Conservation (phyloP, 179 eudicot species). For the Heliamphora pulchella region DNA sequence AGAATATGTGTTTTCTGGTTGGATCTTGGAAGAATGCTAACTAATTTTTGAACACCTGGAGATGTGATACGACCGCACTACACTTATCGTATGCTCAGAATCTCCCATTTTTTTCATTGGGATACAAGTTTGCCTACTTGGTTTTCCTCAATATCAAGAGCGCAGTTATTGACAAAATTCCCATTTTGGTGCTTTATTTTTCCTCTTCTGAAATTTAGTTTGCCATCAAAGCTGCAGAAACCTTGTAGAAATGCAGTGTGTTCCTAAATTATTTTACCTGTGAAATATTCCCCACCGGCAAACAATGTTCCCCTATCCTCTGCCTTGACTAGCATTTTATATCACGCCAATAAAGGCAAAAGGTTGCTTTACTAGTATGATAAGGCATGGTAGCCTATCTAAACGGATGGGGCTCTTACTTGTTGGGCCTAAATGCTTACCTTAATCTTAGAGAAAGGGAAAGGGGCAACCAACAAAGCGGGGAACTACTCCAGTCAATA, state of each 20-base stretch:
- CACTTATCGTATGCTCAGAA: no score
- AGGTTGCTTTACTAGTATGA: no score
- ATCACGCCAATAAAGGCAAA: no score
- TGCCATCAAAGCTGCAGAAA: background rate
- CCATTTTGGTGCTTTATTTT: background rate
- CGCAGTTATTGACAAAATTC: background rate
- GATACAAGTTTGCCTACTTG: background rate
- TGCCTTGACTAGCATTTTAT: no score
- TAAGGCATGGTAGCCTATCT: no score
- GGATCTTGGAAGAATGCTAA: background rate
- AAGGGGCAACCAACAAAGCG: no score
- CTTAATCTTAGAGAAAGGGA: no score
- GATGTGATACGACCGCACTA: background rate
- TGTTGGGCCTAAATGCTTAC: no score
- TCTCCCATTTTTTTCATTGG: background rate
- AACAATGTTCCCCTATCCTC: no score
- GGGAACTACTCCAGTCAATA: no score
- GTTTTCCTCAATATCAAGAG: constrained; percentile 1
- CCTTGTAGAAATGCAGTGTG: background rate
- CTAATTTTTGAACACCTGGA: background rate
- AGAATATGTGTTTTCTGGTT: background rate
- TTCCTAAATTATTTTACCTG: background rate
- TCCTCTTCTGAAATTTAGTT: background rate
- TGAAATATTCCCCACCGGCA: background rate
- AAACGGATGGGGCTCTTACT: no score